A percentile compares a stretch with the other conserved stretches of the same genome.
Evolutionary conservation across 2,329 filamentous ascomycete genomes (phyloP).

Genomic region (Monascus ruber): DNA sequence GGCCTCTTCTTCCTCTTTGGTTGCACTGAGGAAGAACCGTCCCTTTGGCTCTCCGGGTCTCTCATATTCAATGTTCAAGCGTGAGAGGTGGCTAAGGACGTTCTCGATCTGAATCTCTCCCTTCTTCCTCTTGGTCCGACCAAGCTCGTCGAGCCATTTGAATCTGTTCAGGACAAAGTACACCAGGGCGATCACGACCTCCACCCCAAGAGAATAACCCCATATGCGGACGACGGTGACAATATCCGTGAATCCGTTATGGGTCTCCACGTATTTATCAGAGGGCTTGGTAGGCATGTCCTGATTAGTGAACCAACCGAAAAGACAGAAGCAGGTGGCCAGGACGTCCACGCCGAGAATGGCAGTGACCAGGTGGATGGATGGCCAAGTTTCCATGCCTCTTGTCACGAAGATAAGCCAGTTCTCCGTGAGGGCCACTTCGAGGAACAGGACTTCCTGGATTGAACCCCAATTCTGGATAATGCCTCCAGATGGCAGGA

Average conservation of each 20-base stretch:
- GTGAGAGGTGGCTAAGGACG: conserved; percentile 37
- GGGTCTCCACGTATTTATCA: conserved; percentile 21
- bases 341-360: conserved; percentile 61
- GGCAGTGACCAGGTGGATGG: conserved; percentile 58
- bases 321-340: conserved; percentile 63
- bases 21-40: conserved; percentile 30
- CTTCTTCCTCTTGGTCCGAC: conserved; percentile 35
- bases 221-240: conserved; percentile 42
- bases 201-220: conserved; percentile 40
- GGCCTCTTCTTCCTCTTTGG: conserved; percentile 35
- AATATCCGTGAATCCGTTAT: conserved; percentile 48
- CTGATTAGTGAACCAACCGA: conserved; percentile 59
- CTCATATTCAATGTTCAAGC: conserved; percentile 40
- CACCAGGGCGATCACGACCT: conserved; percentile 40
- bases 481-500: conserved; percentile 58
- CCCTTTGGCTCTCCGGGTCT: conserved; percentile 33
- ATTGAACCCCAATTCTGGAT: conserved; percentile 64
- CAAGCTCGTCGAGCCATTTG: conserved; percentile 36
- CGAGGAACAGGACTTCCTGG: conserved; percentile 73
- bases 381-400: conserved; percentile 62
- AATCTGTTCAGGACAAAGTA: conserved; percentile 38
- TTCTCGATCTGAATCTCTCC: conserved; percentile 42
- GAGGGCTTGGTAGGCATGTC: conserved; percentile 21
- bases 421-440: conserved; percentile 86
- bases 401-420: conserved; percentile 95